Evolutionary conservation across 1,284 basidiomycete genomes (phyloP).

Genomic region (Lentinula novae-zelandiae): DNA sequence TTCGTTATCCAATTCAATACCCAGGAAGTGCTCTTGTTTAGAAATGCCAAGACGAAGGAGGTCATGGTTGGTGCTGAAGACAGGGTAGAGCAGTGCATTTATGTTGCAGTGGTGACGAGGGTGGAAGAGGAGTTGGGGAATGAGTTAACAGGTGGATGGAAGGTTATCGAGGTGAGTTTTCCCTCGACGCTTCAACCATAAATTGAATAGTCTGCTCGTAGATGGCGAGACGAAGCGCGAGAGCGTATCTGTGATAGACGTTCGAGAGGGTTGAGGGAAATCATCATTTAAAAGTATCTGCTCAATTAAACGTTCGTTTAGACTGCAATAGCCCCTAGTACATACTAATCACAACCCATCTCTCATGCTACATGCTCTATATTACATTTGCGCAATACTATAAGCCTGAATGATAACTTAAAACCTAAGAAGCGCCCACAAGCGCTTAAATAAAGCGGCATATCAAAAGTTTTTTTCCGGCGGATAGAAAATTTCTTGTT

Average conservation of each 20-base stretch:
- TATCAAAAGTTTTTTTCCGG: neutral
- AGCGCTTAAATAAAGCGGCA: neutral
- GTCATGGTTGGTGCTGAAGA: conserved; percentile 85
- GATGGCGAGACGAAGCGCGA: conserved; percentile 48
- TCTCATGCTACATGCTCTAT: neutral
- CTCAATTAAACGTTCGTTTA: neutral
- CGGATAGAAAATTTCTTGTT: neutral
- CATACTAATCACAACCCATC: neutral
- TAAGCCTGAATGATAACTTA: no score
- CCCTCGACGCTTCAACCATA: neutral
- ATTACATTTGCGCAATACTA: no score
- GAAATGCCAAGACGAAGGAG: conserved; percentile 84
- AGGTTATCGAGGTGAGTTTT: conserved; percentile 83
- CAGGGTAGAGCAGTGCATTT: conserved; percentile 89
- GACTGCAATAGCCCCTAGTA: neutral
- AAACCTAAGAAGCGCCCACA: no score
- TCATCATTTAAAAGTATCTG: neutral
- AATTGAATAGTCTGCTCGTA: conserved; percentile 18
- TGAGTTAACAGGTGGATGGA: conserved; percentile 97
- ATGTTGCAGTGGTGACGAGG: conserved; percentile 90
- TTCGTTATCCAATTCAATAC: conserved; percentile 93
- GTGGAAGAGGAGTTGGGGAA: conserved; percentile 84
- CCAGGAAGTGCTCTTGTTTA: conserved; percentile 93
- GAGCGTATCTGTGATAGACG: conserved; percentile 42
- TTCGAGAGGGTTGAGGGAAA: neutral